Evolutionary conservation across 257 asterid genomes (phyloP).

Genomic region (Nicotiana otophora): DNA sequence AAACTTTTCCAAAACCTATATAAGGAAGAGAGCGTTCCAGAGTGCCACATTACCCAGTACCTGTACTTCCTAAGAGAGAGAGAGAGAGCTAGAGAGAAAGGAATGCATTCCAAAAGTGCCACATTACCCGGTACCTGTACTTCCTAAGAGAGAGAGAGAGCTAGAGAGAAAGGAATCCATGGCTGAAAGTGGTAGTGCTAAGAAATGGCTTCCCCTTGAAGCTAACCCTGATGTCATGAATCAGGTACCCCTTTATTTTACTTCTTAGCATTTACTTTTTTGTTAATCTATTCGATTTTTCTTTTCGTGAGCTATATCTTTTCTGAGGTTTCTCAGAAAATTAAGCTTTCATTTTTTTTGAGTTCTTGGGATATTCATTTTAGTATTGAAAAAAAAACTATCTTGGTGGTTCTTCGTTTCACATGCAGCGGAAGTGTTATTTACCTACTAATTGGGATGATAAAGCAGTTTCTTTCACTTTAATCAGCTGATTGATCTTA

Average conservation of each 20-base stretch:
- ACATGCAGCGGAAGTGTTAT: not conserved
- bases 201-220: constrained; percentile 97
- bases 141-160: not conserved
- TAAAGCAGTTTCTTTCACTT: not conserved
- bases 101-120: not conserved
- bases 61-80: too few species aligned
- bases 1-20: too few species aligned
- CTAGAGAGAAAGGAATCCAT: constrained; percentile 19
- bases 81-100: too few species aligned
- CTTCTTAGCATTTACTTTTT: not conserved
- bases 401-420: too few species aligned
- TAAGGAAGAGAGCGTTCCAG: too few species aligned
- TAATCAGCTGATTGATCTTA: not conserved
- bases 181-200: constrained; percentile 50
- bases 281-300: not conserved
- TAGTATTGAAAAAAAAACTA: not conserved
- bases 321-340: not conserved
- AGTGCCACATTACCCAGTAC: too few species aligned
- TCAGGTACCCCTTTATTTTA: constrained; percentile 44
- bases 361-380: not conserved
- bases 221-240: constrained; percentile 95
- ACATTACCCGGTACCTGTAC: not conserved
- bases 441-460: not conserved
- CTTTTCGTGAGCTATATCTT: not conserved
- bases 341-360: not conserved